Evolutionary conservation across 176 grass and related monocot genomes (phyloP).

Genomic region (Eremochloa ophiuroides): DNA sequence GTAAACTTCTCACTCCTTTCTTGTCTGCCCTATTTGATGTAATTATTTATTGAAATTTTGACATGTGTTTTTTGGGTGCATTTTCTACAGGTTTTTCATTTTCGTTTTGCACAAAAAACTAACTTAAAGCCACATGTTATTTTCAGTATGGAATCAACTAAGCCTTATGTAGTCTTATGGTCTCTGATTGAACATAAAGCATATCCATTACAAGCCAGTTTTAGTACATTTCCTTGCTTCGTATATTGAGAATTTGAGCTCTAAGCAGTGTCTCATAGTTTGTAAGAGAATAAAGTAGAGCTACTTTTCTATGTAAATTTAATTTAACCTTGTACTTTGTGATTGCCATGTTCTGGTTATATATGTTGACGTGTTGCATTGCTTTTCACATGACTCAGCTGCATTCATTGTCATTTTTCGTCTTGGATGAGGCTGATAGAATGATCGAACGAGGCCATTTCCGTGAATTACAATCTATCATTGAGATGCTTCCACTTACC

Average conservation of each 20-base stretch:
- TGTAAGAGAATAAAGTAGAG: not conserved
- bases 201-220: not conserved
- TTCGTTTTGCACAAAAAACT: not conserved
- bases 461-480: constrained; percentile 87
- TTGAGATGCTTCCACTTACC: constrained; percentile 68
- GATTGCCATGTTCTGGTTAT: not conserved
- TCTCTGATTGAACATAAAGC: constrained; percentile 12
- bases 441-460: constrained; percentile 91
- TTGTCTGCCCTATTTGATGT: not conserved
- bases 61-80: too few relatives aligned
- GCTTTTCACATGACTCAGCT: constrained; percentile 46
- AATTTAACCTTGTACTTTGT: not conserved
- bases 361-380: constrained; percentile 1
- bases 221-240: not conserved
- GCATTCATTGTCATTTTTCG: constrained; percentile 86
- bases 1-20: not conserved
- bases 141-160: not conserved
- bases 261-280: not conserved
- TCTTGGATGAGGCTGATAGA: constrained; percentile 96
- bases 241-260: constrained; percentile 1
- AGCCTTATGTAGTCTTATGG: not conserved
- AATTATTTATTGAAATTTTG: not conserved
- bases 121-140: not conserved
- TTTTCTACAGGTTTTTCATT: not conserved
- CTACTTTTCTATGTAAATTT: not conserved